Evolutionary conservation across 768 basidiomycete species (phyloP), one percentile per base, ranked within the genome.

Genomic region (Mrakia gelida): DNA sequence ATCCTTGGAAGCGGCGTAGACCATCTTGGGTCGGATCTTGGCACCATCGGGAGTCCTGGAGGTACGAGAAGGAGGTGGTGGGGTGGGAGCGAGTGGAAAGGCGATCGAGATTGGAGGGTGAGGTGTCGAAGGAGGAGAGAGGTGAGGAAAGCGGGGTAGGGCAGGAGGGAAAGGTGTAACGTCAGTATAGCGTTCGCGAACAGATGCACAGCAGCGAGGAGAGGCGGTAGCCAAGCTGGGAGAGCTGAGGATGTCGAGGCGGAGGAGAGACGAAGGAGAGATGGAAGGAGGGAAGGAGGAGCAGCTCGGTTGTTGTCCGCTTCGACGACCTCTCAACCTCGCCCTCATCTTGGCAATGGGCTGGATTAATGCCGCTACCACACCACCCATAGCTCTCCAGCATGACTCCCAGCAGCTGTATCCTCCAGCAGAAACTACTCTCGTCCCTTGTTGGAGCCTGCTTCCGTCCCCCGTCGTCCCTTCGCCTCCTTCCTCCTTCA

Each of bases 11-110:
- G 93, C 91, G 3, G 96, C 91, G 85, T 89, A 92, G 81, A 97
- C 81, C 95, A 98, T 98, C 90, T 95, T 98, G 83, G 89, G 87
- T 86, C 92, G 94, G 85, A 95, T 88, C 86, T 89, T 92, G 61
- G 94, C 90, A 62, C 84, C 85, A 82, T 95, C 94, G 80, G 96
- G 95, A 28, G 90, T 88, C 96, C 96, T 98, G 82, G 77, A 79
- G 62, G 38, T n/a, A n/a, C 13, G 21, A 21, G 26, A 34, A 63
- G 18, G 32, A 41, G 61, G 45, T 56, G 21, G 61, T 15, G 30
- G 61, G 61, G 26, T 2, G 65, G 43, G 43, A 56, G 73, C n/a
- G 45, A 56, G 26, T 54, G n/a, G 23, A 10, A 10, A 63, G 41
- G 34, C 28, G 28, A 15, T 32, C 26, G 61, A 23, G n/a, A 23